A percentile compares a stretch with the other conserved stretches of the same genome.
phyloP scores from a whole-genome alignment of 768 basidiomycete genomes.

The Cubamyces lactineus region DNA sequence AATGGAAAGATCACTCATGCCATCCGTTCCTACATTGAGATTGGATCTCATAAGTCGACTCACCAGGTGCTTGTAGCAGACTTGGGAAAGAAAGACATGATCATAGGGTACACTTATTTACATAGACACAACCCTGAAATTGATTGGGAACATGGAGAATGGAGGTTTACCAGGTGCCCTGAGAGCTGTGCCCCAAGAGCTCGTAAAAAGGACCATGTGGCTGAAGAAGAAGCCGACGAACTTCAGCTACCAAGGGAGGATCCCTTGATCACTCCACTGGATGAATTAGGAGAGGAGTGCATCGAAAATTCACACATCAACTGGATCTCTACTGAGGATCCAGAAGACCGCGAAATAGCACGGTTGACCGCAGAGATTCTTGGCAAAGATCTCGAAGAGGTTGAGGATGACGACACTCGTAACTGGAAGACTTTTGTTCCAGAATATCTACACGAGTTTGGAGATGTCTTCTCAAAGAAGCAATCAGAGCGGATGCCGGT shows the following conservation, averaged over 20 bases:
- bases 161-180: slow-evolving; percentile 3
- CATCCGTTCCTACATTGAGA: slow-evolving; percentile 2
- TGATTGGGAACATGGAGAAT: not conserved
- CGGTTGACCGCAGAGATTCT: too few relatives aligned
- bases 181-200: slow-evolving; percentile 1
- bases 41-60: slow-evolving; percentile 3
- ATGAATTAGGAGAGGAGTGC: not conserved
- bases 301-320: not conserved
- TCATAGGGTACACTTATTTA: slow-evolving; percentile 2
- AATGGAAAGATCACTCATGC: slow-evolving; percentile 22
- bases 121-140: slow-evolving; percentile 5
- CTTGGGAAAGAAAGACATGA: slow-evolving; percentile 4
- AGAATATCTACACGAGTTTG: slow-evolving; percentile 32
- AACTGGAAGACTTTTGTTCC: slow-evolving; percentile 1
- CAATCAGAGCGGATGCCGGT: slow-evolving; percentile 35
- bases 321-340: too few relatives aligned
- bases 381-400: too few relatives aligned
- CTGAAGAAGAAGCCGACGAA: not conserved
- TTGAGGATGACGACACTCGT: too few relatives aligned
- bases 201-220: slow-evolving; percentile 1
- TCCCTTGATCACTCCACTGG: not conserved
- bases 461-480: slow-evolving; percentile 31
- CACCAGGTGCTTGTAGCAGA: not conserved
- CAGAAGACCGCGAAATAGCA: too few relatives aligned
- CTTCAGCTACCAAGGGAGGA: slow-evolving; percentile 1